A percentile compares a stretch with the other conserved stretches of the same genome.
These are phyloP conservation scores for Wickerhamomyces mucosus DNA, from an alignment of 805 yeast genomes.

Conservation along the genomic window DNA sequence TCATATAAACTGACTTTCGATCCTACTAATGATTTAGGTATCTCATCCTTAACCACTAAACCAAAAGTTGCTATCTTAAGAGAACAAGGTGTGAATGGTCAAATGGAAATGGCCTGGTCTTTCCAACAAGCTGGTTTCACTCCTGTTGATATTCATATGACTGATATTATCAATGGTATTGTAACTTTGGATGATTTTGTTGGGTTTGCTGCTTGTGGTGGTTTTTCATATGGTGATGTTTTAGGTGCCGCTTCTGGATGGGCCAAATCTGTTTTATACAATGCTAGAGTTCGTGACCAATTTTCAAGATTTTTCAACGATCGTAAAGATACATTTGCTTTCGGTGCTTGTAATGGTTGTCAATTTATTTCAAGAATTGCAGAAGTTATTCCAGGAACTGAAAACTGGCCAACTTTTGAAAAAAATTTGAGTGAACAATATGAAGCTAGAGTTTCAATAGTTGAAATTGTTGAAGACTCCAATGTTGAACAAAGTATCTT, in stretches of 20 bases:
- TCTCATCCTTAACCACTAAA: conserved; percentile 28
- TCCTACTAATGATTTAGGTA: conserved; percentile 39
- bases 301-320: conserved; percentile 75
- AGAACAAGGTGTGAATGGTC: conserved; percentile 98
- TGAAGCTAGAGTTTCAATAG: conserved; percentile 90
- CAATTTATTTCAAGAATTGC: conserved; percentile 87
- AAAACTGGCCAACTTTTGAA: conserved; percentile 93
- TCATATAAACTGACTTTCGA: conserved; percentile 68
- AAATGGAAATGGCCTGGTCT: conserved; percentile 97
- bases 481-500: conserved; percentile 49
- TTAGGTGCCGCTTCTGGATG: conserved; percentile 98
- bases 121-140: conserved; percentile 93
- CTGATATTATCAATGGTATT: conserved; percentile 72
- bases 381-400: conserved; percentile 84
- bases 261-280: conserved; percentile 93
- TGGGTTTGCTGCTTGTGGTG: conserved; percentile 98
- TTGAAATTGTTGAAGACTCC: conserved; percentile 58
- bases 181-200: conserved; percentile 70
- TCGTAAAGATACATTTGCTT: conserved; percentile 87
- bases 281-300: conserved; percentile 65
- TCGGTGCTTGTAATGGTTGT: conserved; percentile 98
- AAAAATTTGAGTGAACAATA: conserved; percentile 88
- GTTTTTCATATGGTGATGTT: conserved; percentile 97
- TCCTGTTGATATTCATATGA: conserved; percentile 93
- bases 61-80: conserved; percentile 95